phyloP scores from a whole-genome alignment of 129 eudicot genomes.

The Pulicaria dysenterica region DNA sequence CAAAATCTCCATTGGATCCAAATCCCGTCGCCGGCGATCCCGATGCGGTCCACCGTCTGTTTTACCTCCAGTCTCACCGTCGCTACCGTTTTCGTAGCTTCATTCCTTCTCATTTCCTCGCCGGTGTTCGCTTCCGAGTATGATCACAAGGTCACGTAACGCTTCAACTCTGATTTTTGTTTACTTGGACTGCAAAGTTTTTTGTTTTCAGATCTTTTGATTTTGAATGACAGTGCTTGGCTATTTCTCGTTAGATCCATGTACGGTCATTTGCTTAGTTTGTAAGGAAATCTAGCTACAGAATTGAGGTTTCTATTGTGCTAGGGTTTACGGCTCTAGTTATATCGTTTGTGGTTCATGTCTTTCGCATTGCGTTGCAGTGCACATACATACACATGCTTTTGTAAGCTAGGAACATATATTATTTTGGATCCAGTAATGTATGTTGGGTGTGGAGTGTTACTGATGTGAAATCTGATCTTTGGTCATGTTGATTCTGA shows the following conservation, averaged over 20 bases:
- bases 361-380: slow-evolving; percentile 8
- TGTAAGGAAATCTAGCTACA: background rate
- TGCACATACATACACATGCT: background rate
- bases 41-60: slow-evolving; percentile 59
- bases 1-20: slow-evolving; percentile 43
- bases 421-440: background rate
- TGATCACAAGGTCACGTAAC: slow-evolving; percentile 64
- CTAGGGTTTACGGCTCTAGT: slow-evolving; percentile 32
- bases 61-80: slow-evolving; percentile 26
- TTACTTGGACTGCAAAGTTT: background rate
- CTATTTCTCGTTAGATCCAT: slow-evolving; percentile 24
- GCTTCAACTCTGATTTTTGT: background rate
- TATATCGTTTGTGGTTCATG: background rate
- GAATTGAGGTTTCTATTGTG: slow-evolving; percentile 20
- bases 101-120: slow-evolving; percentile 41
- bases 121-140: slow-evolving; percentile 72
- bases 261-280: background rate
- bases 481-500: too few species aligned
- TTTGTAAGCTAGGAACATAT: background rate
- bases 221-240: background rate
- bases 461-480: too few species aligned
- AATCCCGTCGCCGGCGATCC: slow-evolving; percentile 51
- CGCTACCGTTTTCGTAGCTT: slow-evolving; percentile 1
- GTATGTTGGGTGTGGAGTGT: background rate
- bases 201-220: slow-evolving; percentile 18